Conservation (phyloP, 1,139 yeast species). For the Yamadazyma dendronema region DNA sequence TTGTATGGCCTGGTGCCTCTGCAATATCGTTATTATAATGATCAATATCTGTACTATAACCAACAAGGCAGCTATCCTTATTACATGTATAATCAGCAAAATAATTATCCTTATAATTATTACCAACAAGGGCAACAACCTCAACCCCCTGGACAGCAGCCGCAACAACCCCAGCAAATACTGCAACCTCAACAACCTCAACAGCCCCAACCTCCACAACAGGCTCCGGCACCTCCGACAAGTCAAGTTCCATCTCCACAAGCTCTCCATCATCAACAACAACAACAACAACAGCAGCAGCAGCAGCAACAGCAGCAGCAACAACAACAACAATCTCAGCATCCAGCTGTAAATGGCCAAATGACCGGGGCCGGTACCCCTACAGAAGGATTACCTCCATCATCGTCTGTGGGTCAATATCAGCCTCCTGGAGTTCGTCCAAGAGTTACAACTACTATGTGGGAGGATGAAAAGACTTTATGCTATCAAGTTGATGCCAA, state of each 20-base stretch:
- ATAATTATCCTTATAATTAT: slow-evolving; percentile 13
- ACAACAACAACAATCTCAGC: neutral
- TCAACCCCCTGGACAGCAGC: slow-evolving; percentile 16
- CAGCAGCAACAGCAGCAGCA: neutral
- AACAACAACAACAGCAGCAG: neutral
- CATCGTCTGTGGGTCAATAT: slow-evolving; percentile 44
- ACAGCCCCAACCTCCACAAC: slow-evolving; percentile 6
- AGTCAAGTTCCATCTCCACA: neutral
- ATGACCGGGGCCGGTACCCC: slow-evolving; percentile 8
- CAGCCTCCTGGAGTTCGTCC: slow-evolving; percentile 66
- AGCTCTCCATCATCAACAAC: neutral
- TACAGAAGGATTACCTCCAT: slow-evolving; percentile 3
- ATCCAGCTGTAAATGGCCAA: neutral
- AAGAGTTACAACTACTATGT: slow-evolving; percentile 88
- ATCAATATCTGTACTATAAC: slow-evolving; percentile 18
- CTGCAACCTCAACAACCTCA: slow-evolving; percentile 9
- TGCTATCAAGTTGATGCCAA: slow-evolving; percentile 96
- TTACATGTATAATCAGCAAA: slow-evolving; percentile 13
- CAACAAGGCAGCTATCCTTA: slow-evolving; percentile 18
- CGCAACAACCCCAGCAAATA: slow-evolving; percentile 14
- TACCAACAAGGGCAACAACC: slow-evolving; percentile 9
- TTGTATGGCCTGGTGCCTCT: slow-evolving; percentile 10
- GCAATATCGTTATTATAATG: slow-evolving; percentile 14
- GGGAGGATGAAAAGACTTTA: slow-evolving; percentile 95
- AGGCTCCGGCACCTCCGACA: neutral